Evolutionary conservation across 2,329 filamentous ascomycete genomes (phyloP).

Genomic region (Lecanicillium sp.): DNA sequence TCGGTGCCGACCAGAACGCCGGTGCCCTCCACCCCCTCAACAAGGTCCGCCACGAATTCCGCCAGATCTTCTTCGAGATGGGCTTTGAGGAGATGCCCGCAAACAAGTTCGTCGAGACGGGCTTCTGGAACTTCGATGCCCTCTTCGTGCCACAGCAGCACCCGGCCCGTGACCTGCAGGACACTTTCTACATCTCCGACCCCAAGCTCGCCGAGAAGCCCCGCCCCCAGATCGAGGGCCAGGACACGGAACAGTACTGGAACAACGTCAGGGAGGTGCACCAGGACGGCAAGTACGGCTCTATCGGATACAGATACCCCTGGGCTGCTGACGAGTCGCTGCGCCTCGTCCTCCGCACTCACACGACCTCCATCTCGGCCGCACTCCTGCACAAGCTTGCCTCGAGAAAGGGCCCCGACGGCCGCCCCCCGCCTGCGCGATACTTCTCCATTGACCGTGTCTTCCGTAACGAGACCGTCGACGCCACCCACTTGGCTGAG

Average conservation of each 20-base stretch:
- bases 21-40: constrained; percentile 67
- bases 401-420: constrained; percentile 67
- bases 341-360: constrained; percentile 84
- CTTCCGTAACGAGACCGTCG: constrained; percentile 95
- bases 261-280: constrained; percentile 82
- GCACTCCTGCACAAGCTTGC: constrained; percentile 89
- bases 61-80: constrained; percentile 98
- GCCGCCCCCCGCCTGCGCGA: constrained; percentile 61
- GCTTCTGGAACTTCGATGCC: constrained; percentile 97
- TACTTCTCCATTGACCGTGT: constrained; percentile 99
- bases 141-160: constrained; percentile 98
- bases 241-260: constrained; percentile 81
- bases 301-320: constrained; percentile 92
- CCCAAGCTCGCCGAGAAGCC: constrained; percentile 69
- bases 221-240: constrained; percentile 45
- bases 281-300: constrained; percentile 86
- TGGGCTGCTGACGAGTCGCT: constrained; percentile 85
- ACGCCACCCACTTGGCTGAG: constrained; percentile 92
- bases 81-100: constrained; percentile 98
- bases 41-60: constrained; percentile 93
- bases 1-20: constrained; percentile 55
- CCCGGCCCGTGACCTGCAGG: constrained; percentile 92
- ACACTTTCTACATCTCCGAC: constrained; percentile 97
- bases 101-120: constrained; percentile 86
- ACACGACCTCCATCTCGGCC: constrained; percentile 89